Evolutionary conservation across 108 stramenopile genomes (phyloP), one percentile per base, ranked within the genome.

Genomic region (Epithemia pelagica): DNA sequence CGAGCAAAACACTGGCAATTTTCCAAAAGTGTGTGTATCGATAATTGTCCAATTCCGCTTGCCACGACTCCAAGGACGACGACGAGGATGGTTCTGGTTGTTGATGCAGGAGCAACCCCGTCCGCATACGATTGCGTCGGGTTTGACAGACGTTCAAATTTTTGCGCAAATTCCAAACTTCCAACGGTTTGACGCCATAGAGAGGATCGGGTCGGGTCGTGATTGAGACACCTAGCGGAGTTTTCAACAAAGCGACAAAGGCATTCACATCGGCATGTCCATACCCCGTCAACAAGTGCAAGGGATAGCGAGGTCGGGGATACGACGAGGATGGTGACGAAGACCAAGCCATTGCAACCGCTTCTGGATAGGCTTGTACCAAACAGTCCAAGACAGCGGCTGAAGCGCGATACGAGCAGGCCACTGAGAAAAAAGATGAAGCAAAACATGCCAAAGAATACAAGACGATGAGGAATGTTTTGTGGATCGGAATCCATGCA

Each of bases 271-370:
- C 22, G 22, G 64, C 61, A 46, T 46, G 37, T 2, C 75, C 72
- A 58, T 72, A 70, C 54, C 71, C 72, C 52, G 72, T 73, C 22
- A 81, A 27, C 10, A 81, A 29, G 58, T 81, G 80, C 0, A 81
- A 56, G 21, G 80, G 74, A 59, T 28, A 61, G 2, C 27, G 1
- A 27, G 28, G 25, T 67, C 5, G 37, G 10, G 37, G 37, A 5
- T 5, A 5, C 37, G 37, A 15, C 10, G 37, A 5, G 5, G 37
- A 15, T 10, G 37, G 37, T 10, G 37, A 46, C 5, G 10, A 15
- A 46, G 37, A 5, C 37, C 10, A 10, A 10, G 37, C 10, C 37
- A 46, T 46, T 21, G 22, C 63, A 26, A 52, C 62, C 23, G 68
- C 64, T 32, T 67, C 62, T 3, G 81, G 77, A 62, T 69, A 62